Base-by-base conservation (phyloP, 1,139 yeast species). In the Taphrina pruni region DNA sequence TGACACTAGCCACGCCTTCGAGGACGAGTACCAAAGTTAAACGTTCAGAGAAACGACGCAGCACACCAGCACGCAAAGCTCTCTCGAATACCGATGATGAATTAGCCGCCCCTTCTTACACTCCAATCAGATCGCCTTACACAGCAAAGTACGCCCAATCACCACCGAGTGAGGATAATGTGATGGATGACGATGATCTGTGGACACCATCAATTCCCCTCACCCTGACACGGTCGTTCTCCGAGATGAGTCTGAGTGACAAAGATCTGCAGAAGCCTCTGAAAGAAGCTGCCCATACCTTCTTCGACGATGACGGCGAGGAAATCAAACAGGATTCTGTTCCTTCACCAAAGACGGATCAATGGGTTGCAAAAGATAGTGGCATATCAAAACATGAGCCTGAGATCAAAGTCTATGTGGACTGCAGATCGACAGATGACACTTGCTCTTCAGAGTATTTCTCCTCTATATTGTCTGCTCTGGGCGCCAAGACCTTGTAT, bases 151-250 rank as follows among this genome's bases (percentile, higher is more conserved):
- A 26, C 26, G 62, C 52, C 8, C 39, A 45, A 14, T 58, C 62
- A 6, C 62, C 62, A 14, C 62, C 62, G 8, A 21, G 26, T 5
- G 43, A 45, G 26, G 62, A 58, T 17, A 11, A 21, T 12, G 11
- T 58, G 9, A 21, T 36, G 20, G 39, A 43, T 14, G 51, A 43
- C 36, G 54, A 58, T 32, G 62, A 58, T 45, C 43, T 45, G 3
- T 58, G 62, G 62, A 58, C 62, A 26, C 62, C 62, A 1, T 58
- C 62, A 6, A 39, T 58, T 14, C 62, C 62, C 11, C 32, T 45
- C 21, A n/a, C 52, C 6, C 43, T 58, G 9, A 26, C 54, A 2
- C 21, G 17, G 3, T 36, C 51, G 6, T 58, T 58, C 54, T 58
- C 62, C 6, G 52, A 58, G 54, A 26, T 58, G 36, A 32, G 26